These are phyloP conservation scores for Cyanidioschyzon merolae DNA, from an alignment of 23 red algal genomes.

Conservation along the genomic window DNA sequence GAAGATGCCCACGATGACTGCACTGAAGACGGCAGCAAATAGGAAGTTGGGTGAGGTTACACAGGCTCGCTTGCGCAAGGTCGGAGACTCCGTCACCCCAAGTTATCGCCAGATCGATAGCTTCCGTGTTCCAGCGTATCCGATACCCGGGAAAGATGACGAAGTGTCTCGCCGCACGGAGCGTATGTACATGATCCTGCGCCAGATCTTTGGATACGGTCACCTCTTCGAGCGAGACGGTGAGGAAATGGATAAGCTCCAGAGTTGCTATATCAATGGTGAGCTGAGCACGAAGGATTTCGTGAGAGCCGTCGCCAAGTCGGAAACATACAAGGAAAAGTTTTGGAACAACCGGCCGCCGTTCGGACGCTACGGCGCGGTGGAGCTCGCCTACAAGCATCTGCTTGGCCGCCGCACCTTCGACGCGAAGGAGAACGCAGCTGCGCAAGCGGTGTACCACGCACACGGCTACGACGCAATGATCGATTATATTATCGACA, in stretches of 20 bases:
- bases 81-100: background rate
- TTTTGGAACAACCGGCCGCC: slow-evolving; percentile 50
- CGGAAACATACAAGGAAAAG: slow-evolving; percentile 43
- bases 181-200: background rate
- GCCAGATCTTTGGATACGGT: slow-evolving; percentile 60
- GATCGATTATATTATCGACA: slow-evolving; percentile 63
- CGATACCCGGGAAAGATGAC: background rate
- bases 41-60: slow-evolving; percentile 12
- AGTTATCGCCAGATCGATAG: background rate
- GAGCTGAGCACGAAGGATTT: slow-evolving; percentile 45
- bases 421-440: slow-evolving; percentile 36
- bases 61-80: slow-evolving; percentile 10
- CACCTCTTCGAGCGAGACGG: slow-evolving; percentile 54
- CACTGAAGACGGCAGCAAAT: background rate
- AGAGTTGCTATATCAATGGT: slow-evolving; percentile 24
- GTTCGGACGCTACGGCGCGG: slow-evolving; percentile 38
- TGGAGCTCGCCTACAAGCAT: slow-evolving; percentile 71
- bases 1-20: background rate
- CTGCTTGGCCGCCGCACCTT: slow-evolving; percentile 55
- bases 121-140: background rate
- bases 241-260: slow-evolving; percentile 28
- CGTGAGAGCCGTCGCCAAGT: slow-evolving; percentile 51
- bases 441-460: slow-evolving; percentile 25
- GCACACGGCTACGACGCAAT: slow-evolving; percentile 46
- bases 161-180: slow-evolving; percentile 11